phyloP scores from a whole-genome alignment of 371 early-diverging fungal species.

The Smittium culicis region DNA sequence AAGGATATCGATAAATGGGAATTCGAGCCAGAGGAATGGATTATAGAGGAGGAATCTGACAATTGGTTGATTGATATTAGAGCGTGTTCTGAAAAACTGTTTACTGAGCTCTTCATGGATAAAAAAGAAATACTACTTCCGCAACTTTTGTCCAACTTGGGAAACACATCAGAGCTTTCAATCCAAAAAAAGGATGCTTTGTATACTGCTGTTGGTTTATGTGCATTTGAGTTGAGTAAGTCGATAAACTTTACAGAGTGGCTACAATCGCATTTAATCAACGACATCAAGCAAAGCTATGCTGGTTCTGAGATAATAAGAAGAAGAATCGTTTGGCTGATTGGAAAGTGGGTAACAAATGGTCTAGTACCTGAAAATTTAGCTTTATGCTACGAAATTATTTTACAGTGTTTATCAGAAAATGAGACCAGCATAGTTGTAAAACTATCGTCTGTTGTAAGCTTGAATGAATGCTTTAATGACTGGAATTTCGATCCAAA shows the following conservation, averaged over 20 bases:
- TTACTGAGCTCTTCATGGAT: conserved; percentile 51
- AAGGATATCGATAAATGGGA: conserved; percentile 67
- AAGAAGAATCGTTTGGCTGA: conserved; percentile 63
- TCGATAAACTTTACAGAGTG: conserved; percentile 67
- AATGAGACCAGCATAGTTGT: conserved; percentile 47
- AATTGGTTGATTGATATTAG: conserved; percentile 73
- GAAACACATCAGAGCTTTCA: conserved; percentile 30
- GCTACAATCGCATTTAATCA: conserved; percentile 42
- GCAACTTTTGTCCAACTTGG: conserved; percentile 12
- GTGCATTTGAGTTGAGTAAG: conserved; percentile 71
- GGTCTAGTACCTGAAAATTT: background rate
- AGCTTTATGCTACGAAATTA: background rate
- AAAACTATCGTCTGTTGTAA: conserved; percentile 64
- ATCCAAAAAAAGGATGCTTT: conserved; percentile 67
- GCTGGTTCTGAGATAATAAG: conserved; percentile 13
- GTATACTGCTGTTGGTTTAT: conserved; percentile 63
- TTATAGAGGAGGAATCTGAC: conserved; percentile 63
- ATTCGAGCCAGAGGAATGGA: conserved; percentile 75
- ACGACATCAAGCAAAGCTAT: background rate
- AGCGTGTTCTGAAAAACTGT: conserved; percentile 70
- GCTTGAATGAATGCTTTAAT: conserved; percentile 50
- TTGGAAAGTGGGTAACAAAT: conserved; percentile 65
- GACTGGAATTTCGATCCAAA: conserved; percentile 78
- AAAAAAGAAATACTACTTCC: conserved; percentile 15
- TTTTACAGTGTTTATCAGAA: conserved; percentile 17